phyloP scores from a whole-genome alignment of 495 filamentous ascomycete genomes.

The Aspergillus conjunctus region DNA sequence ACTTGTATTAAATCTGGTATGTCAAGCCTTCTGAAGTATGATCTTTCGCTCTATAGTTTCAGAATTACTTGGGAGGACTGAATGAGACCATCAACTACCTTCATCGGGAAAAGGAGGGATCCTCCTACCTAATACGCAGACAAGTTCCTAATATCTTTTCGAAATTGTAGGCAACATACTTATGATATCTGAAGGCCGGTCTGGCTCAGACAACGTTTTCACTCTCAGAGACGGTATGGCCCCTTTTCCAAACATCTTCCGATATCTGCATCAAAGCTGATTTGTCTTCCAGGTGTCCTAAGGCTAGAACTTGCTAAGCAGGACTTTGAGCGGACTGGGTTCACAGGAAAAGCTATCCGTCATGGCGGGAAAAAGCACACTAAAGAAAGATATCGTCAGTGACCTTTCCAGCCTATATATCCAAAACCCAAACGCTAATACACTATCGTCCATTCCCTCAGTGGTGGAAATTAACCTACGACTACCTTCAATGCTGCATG shows the following conservation, averaged over 20 bases:
- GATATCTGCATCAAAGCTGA: conserved; percentile 9
- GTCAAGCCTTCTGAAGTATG: background rate
- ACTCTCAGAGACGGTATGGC: conserved; percentile 67
- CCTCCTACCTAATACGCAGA: background rate
- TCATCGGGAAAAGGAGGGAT: too few species aligned
- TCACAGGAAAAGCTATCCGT: conserved; percentile 71
- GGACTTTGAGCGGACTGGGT: conserved; percentile 79
- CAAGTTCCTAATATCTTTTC: background rate
- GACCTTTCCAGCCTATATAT: background rate
- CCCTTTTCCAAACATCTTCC: conserved; percentile 1
- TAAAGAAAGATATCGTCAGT: conserved; percentile 60
- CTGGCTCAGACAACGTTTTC: conserved; percentile 79
- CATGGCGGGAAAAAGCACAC: conserved; percentile 60
- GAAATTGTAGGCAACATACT: conserved; percentile 69
- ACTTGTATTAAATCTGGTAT: conserved; percentile 84
- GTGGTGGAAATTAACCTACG: conserved; percentile 83
- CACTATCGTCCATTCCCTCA: conserved; percentile 29
- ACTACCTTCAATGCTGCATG: conserved; percentile 79
- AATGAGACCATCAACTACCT: too few species aligned
- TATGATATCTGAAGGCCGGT: conserved; percentile 86
- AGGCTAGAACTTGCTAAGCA: conserved; percentile 80
- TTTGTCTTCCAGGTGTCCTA: conserved; percentile 59
- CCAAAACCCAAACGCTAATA: background rate
- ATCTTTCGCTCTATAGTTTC: background rate
- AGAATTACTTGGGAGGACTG: too few species aligned